phyloP scores from a whole-genome alignment of 345 rosid genomes.

The Lepidium didymum region DNA sequence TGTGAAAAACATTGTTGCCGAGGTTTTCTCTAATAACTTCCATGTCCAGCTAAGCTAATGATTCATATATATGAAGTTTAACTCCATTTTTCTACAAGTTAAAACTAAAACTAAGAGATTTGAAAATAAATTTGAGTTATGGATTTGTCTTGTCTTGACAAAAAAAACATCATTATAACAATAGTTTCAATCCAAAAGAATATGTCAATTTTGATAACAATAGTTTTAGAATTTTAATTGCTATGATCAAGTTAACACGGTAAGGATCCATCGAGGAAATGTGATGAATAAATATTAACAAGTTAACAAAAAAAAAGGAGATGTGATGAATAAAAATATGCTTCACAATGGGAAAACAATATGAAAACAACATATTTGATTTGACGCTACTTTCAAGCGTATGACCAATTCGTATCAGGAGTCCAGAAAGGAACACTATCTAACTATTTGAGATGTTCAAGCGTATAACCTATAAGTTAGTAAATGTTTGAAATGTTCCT shows the following conservation, averaged over 20 bases:
- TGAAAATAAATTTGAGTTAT: no score
- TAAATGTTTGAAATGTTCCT: constrained; percentile 1
- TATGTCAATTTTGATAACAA: no score
- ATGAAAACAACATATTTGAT: constrained; percentile 1
- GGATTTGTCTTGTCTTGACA: no score
- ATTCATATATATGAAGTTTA: no score
- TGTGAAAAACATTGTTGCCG: not conserved
- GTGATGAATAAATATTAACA: not conserved
- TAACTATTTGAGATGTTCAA: not conserved
- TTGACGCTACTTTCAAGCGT: constrained; percentile 5
- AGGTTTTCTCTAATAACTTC: no score
- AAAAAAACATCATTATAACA: no score
- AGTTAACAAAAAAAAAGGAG: no score
- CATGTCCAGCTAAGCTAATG: no score
- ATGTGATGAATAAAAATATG: not conserved
- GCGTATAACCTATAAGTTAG: not conserved
- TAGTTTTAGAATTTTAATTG: not conserved
- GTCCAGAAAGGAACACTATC: not conserved
- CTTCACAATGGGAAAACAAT: not conserved
- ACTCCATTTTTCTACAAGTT: no score
- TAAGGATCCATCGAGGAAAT: not conserved
- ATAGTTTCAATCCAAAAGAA: no score
- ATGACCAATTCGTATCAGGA: constrained; percentile 8
- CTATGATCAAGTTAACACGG: not conserved
- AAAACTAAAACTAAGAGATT: no score